Conservation (phyloP, 2,329 filamentous ascomycete species). For the Madurella mycetomatis region DNA sequence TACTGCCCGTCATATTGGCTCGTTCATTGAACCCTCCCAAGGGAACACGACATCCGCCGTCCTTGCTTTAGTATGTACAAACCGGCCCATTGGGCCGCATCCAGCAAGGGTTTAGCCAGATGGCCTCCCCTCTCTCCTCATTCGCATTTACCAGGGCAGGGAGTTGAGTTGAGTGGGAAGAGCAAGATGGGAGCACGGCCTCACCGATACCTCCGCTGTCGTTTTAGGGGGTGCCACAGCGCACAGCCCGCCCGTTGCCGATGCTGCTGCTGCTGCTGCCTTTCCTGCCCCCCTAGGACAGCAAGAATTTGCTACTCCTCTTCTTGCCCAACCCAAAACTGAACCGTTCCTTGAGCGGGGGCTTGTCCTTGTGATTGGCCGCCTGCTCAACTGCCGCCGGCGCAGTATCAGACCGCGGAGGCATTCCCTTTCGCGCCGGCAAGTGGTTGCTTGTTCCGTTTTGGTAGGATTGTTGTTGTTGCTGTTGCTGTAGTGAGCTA, state of each 20-base stretch:
- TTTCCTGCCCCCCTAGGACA: slow-evolving; percentile 16
- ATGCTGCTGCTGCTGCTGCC: background rate
- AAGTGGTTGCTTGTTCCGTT: slow-evolving; percentile 13
- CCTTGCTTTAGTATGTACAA: too few species aligned
- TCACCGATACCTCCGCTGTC: background rate
- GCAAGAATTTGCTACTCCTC: slow-evolving; percentile 55
- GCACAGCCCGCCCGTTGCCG: slow-evolving; percentile 1
- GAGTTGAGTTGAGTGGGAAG: background rate
- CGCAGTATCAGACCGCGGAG: slow-evolving; percentile 25
- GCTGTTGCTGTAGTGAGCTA: background rate
- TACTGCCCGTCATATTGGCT: too few species aligned
- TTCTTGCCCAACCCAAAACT: slow-evolving; percentile 65
- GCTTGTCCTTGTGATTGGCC: slow-evolving; percentile 37
- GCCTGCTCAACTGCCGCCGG: slow-evolving; percentile 20
- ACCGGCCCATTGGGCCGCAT: too few species aligned
- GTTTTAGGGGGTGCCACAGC: slow-evolving; percentile 1
- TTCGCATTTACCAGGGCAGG: too few species aligned
- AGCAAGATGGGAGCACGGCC: background rate
- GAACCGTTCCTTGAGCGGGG: slow-evolving; percentile 56
- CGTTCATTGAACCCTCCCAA: too few species aligned
- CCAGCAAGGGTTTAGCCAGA: too few species aligned
- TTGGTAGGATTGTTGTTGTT: background rate
- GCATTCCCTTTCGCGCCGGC: slow-evolving; percentile 26
- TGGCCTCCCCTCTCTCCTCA: too few species aligned
- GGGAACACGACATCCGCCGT: too few species aligned